Percentiles rank a stretch among this genome's conserved stretches.
Conservation (phyloP, 108 stramenopile species). For the Skeletonema tropicum region DNA sequence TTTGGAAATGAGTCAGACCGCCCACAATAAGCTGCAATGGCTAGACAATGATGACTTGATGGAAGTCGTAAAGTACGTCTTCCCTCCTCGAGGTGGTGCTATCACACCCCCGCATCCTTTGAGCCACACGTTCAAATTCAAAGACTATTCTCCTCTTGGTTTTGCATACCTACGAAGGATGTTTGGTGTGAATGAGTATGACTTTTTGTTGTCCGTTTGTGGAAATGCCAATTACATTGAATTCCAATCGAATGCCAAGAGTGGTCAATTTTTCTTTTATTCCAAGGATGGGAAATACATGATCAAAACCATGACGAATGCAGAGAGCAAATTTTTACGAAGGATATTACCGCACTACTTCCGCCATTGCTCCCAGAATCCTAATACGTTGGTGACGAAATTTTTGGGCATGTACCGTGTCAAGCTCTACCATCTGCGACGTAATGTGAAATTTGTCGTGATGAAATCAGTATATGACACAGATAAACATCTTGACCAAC, state of each 20-base stretch:
- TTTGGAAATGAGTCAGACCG: constrained; percentile 56
- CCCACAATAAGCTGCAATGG: constrained; percentile 50
- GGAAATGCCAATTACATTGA: constrained; percentile 98
- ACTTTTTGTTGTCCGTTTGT: constrained; percentile 93
- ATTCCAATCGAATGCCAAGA: constrained; percentile 98
- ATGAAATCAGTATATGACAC: constrained; percentile 95
- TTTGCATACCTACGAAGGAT: constrained; percentile 89
- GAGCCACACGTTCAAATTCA: constrained; percentile 99
- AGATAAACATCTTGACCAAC: constrained; percentile 77
- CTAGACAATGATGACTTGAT: constrained; percentile 90
- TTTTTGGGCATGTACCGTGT: constrained; percentile 99
- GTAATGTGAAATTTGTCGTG: constrained; percentile 93
- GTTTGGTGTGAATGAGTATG: constrained; percentile 92
- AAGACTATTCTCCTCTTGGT: constrained; percentile 92
- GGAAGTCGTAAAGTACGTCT: constrained; percentile 90
- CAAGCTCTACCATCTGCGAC: constrained; percentile 90
- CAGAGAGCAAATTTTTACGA: constrained; percentile 95
- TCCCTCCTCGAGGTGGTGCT: constrained; percentile 85
- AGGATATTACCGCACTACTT: constrained; percentile 96
- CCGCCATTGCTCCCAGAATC: constrained; percentile 89
- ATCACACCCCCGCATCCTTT: constrained; percentile 95
- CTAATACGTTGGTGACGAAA: constrained; percentile 91
- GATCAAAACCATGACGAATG: constrained; percentile 98
- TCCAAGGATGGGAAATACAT: constrained; percentile 97
- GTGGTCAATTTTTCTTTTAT: constrained; percentile 99